Percentiles rank a stretch among this genome's conserved stretches.
Conservation (phyloP, 495 filamentous ascomycete genomes). For the Parachaetomium inaequale region DNA sequence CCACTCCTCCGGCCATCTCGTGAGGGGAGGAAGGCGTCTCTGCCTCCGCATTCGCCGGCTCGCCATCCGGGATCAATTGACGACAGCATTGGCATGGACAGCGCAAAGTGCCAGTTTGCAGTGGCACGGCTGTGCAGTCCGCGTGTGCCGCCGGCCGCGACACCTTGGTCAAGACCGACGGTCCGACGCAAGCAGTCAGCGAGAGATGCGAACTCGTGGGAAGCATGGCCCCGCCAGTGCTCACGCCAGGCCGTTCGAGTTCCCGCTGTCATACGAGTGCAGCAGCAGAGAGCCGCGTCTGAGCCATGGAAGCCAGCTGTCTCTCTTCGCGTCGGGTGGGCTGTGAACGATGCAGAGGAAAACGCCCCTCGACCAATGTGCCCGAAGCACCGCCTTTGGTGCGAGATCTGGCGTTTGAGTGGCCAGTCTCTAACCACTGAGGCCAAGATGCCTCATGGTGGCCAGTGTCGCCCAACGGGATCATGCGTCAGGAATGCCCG, state of each 20-base stretch:
- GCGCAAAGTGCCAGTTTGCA: not conserved
- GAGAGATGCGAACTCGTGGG: conserved; percentile 9
- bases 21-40: conserved; percentile 12
- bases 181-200: conserved; percentile 2
- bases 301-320: not conserved
- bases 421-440: not conserved
- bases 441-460: not conserved
- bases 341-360: not conserved
- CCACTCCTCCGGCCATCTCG: conserved; percentile 23
- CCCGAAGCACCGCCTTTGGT: not conserved
- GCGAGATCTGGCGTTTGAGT: not conserved
- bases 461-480: not conserved
- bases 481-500: not conserved
- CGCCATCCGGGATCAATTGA: conserved; percentile 22
- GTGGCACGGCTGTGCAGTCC: not conserved
- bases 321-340: not conserved
- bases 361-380: conserved; percentile 6
- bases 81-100: not conserved
- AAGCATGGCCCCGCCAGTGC: not conserved
- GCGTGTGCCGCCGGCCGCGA: conserved; percentile 10
- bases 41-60: conserved; percentile 21
- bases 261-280: not conserved
- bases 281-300: not conserved
- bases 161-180: not conserved
- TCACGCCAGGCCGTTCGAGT: not conserved